Percentiles rank a stretch among this genome's conserved stretches.
These are phyloP conservation scores for Aureobasidium sp. DNA, from an alignment of 2,329 filamentous ascomycete genomes.

Conservation along the genomic window DNA sequence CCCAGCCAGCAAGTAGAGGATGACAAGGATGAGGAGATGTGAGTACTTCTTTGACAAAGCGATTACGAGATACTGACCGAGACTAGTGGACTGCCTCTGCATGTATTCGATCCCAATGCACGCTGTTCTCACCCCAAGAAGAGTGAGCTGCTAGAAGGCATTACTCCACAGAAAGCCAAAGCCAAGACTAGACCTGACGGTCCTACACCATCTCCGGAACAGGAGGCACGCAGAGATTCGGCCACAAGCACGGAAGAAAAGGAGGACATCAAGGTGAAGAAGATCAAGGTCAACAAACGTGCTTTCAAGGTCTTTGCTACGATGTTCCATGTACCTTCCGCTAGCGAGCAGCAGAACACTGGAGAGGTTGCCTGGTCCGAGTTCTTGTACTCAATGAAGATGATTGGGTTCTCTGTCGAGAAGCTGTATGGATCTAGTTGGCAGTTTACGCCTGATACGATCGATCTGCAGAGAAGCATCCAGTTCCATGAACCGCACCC, in stretches of 20 bases:
- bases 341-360: slow-evolving; percentile 27
- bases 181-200: slow-evolving; percentile 19
- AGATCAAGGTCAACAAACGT: slow-evolving; percentile 18
- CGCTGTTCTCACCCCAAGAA: slow-evolving; percentile 12
- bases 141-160: slow-evolving; percentile 10
- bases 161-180: slow-evolving; percentile 18
- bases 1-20: slow-evolving; percentile 1
- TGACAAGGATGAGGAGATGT: not conserved
- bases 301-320: slow-evolving; percentile 35
- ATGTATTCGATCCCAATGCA: slow-evolving; percentile 15
- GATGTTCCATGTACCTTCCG: slow-evolving; percentile 33
- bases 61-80: not conserved
- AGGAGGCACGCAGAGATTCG: not conserved
- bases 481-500: slow-evolving; percentile 57
- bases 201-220: not conserved
- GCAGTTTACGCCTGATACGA: slow-evolving; percentile 44
- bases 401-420: slow-evolving; percentile 43
- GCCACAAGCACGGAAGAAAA: not conserved
- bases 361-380: slow-evolving; percentile 47
- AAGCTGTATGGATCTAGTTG: slow-evolving; percentile 55
- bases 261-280: not conserved
- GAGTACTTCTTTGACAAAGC: not conserved
- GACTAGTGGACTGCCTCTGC: not conserved
- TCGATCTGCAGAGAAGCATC: slow-evolving; percentile 42
- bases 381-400: slow-evolving; percentile 45